Evolutionary conservation across 2,329 filamentous ascomycete species (phyloP).

Genomic region (Claviceps purpurea): DNA sequence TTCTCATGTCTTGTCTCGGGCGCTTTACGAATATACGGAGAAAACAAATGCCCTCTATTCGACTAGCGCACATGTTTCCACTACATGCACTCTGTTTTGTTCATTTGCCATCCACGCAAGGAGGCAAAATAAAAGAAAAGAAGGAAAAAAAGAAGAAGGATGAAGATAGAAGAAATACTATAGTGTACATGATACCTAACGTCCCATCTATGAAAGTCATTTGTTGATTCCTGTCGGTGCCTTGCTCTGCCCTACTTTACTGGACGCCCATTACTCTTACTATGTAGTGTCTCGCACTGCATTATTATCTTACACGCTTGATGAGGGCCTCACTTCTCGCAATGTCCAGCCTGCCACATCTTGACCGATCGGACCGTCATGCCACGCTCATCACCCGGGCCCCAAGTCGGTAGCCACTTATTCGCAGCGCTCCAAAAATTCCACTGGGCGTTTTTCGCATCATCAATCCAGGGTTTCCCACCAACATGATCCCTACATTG

Average conservation of each 20-base stretch:
- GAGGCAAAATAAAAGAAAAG: neutral
- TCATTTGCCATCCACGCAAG: neutral
- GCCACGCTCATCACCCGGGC: slow-evolving; percentile 24
- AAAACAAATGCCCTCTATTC: neutral
- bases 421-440: slow-evolving; percentile 28
- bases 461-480: slow-evolving; percentile 33
- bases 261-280: too few relatives aligned
- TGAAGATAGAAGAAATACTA: too few relatives aligned
- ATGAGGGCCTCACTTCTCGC: slow-evolving; percentile 3
- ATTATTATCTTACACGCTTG: neutral
- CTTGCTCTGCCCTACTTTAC: too few relatives aligned
- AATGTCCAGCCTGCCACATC: slow-evolving; percentile 28
- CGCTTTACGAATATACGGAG: neutral
- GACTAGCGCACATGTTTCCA: neutral
- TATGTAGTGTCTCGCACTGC: too few relatives aligned
- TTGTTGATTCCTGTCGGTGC: too few relatives aligned
- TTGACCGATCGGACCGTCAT: slow-evolving; percentile 33
- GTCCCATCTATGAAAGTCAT: too few relatives aligned
- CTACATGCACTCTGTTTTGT: neutral
- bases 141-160: neutral
- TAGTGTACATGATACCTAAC: too few relatives aligned
- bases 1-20: neutral
- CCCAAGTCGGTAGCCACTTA: slow-evolving; percentile 35
- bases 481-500: slow-evolving; percentile 24
- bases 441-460: slow-evolving; percentile 21